Base-by-base conservation (phyloP, 1,284 basidiomycete species). In the Rhodotorula sp. region DNA sequence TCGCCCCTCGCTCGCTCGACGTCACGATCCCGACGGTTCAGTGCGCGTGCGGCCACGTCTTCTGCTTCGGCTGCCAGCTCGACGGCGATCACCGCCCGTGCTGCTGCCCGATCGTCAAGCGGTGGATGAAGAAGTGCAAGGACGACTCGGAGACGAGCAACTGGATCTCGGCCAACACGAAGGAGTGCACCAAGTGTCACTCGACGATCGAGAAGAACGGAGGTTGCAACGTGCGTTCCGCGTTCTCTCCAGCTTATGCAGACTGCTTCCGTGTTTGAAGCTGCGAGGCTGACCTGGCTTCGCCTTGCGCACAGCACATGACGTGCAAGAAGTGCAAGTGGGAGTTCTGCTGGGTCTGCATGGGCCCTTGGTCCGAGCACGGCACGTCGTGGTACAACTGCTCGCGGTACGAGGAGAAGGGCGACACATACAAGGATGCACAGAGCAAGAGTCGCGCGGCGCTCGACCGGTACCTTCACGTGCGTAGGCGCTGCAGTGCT, bases 131-230 rank as follows among this genome's bases (percentile, higher is more conserved):
- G 85, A 99, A 99, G 81, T 98, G 95, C 81, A 87, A 88, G 65
- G 95, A 99, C 80, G 95, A 99, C 79, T 93, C 90, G 75, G 96
- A 99, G 83, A 99, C 95, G 26, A 92, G 94, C 51, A 98, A 99
- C 80, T 99, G 95, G 95, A 94, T 99, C 83, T 92, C 91, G 85
- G 97, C 94, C 75, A 97, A 99, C 80, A 99, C 95, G 60, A 98
- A 99, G 83, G 95, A 99, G 81, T 99, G 95, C 79, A 86, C 88
- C 56, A 89, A 92, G 79, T 99, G 95, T 81, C 88, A 91, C 79
- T 94, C 92, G 76, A 97, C 94, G 61, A 98, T 99, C 74, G 94
- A 99, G 85, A 98, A 99, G 89, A 98, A 98, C 76, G 94, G 95
- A n/a, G 94, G 95, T 8, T 98, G 95, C 91, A 95, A 96, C 60